Evolutionary conservation across 352 stramenopile species (phyloP), one percentile per base, ranked within the genome.

Genomic region (Poterioochromonas sp.): DNA sequence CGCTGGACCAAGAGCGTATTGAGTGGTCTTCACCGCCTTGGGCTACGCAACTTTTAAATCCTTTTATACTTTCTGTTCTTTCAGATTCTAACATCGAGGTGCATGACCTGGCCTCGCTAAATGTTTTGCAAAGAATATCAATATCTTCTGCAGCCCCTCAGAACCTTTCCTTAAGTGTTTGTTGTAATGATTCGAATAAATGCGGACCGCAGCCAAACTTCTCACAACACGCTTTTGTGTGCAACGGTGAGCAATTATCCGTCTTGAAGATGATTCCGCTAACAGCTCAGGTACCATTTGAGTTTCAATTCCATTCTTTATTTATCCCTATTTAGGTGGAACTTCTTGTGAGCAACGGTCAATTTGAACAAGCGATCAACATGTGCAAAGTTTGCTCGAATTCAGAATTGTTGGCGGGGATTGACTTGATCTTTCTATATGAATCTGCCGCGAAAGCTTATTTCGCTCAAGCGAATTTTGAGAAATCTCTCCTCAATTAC

Each of bases 221-320:
- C 34, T 40, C 3, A 3, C 32, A 71, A 26, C 15, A 71, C 26
- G 62, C 8, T 8, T 71, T 71, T 29, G 29, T 71, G 5, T 71
- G 62, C 32, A 71, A 71, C 41, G 62, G 62, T 29, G 62, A 71
- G 5, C 62, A 71, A 43, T n/a, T 74, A 8, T 40, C 20, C 1
- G 40, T 39, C 2, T 54, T 74, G 40, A 74, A 35, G 22, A 74
- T 74, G 65, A n/a, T 54, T 40, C 40, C 65, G 8, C 29, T 74
- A 1, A n/a, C 39, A 29, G 1, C 20, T 8, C 65, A 74, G 29
- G 63, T 73, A 11, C 26, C 5, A 12, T 32, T 39, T 12, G 3
- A 39, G n/a, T 12, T 35, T 65, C 11, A 32, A 29, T 65, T 22
- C 8, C 5, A 65, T 65, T 11, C 11, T 39, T 5, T 20, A 51